Percentiles rank a stretch among this genome's conserved stretches.
These are phyloP conservation scores for Fusarium proliferatum DNA, from an alignment of 2,329 filamentous ascomycete species.

Conservation along the genomic window DNA sequence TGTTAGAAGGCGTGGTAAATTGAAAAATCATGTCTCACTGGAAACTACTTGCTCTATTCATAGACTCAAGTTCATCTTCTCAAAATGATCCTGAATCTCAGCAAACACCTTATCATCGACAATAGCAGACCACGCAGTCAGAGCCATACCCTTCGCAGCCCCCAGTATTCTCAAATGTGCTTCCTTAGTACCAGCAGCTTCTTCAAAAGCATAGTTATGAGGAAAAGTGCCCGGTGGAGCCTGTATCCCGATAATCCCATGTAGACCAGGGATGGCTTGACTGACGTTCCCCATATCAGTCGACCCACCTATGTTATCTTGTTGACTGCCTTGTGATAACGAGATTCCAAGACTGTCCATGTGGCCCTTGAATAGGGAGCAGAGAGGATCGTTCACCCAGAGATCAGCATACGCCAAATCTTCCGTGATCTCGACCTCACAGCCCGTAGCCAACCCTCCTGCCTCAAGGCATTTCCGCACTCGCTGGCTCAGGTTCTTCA, in stretches of 20 bases:
- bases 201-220: background rate
- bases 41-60: no score
- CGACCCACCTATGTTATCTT: background rate
- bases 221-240: fast-evolving
- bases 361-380: background rate
- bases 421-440: background rate
- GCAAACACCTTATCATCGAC: background rate
- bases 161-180: background rate
- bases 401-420: background rate
- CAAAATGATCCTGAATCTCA: background rate
- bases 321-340: background rate
- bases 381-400: background rate
- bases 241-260: background rate
- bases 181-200: background rate
- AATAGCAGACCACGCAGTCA: background rate
- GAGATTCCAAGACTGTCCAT: background rate
- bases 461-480: background rate
- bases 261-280: background rate
- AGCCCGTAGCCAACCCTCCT: background rate
- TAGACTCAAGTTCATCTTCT: background rate
- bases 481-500: background rate
- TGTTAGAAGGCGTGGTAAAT: background rate
- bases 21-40: no score
- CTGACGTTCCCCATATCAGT: background rate
- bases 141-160: background rate